Conservation (phyloP, 139 green algal species). For the Haematococcus sp. region DNA sequence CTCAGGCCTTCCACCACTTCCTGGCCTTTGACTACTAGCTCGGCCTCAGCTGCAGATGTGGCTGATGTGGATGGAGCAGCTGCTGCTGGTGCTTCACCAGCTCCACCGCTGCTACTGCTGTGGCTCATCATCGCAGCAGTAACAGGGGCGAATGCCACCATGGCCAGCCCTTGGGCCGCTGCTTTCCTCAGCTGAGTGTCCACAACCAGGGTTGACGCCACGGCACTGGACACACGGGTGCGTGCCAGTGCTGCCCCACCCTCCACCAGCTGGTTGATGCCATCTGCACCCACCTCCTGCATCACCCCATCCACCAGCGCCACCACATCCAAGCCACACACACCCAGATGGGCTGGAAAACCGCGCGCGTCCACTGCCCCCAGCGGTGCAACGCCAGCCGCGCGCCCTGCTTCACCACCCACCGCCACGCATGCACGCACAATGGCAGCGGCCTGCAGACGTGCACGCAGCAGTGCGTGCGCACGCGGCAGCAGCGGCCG, state of each 20-base stretch:
- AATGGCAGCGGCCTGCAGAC: slow-evolving; percentile 20
- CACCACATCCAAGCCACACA: neutral
- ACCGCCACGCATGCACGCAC: slow-evolving; percentile 1
- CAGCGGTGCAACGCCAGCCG: slow-evolving; percentile 28
- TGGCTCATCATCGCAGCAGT: slow-evolving; percentile 14
- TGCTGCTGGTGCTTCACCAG: slow-evolving; percentile 13
- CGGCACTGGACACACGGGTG: slow-evolving; percentile 25
- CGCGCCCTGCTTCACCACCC: slow-evolving; percentile 2
- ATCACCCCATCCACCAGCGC: slow-evolving; percentile 8
- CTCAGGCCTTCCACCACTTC: neutral
- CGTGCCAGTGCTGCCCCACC: slow-evolving; percentile 15
- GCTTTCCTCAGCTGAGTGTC: slow-evolving; percentile 38
- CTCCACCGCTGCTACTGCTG: slow-evolving; percentile 13
- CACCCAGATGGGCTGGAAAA: slow-evolving; percentile 24
- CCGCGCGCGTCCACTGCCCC: slow-evolving; percentile 21
- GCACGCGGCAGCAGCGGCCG: slow-evolving; percentile 64
- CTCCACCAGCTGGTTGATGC: neutral
- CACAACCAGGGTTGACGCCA: slow-evolving; percentile 38
- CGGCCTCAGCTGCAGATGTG: slow-evolving; percentile 9
- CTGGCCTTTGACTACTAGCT: neutral
- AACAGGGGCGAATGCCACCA: slow-evolving; percentile 37
- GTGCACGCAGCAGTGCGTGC: slow-evolving; percentile 22
- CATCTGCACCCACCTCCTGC: slow-evolving; percentile 4
- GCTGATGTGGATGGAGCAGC: slow-evolving; percentile 22
- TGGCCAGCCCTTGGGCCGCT: slow-evolving; percentile 43